A percentile compares a stretch with the other conserved stretches of the same genome.
These are phyloP conservation scores for Parachaetomium inaequale DNA, from an alignment of 495 filamentous ascomycete genomes.

Conservation along the genomic window DNA sequence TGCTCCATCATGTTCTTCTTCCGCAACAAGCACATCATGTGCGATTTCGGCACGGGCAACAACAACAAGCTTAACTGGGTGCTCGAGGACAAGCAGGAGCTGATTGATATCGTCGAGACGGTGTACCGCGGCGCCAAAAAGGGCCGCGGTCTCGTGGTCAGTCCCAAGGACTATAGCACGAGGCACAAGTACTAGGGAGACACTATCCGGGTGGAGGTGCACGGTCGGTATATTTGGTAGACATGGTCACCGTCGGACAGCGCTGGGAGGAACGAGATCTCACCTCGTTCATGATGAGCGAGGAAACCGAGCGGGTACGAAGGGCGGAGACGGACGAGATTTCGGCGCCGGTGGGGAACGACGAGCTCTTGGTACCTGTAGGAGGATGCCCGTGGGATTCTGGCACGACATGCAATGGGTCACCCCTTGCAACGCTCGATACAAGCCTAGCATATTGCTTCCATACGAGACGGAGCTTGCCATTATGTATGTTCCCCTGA, in stretches of 20 bases:
- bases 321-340: too few species aligned
- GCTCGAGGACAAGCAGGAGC: constrained; percentile 94
- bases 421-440: too few species aligned
- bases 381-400: too few species aligned
- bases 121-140: constrained; percentile 98
- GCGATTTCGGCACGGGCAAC: constrained; percentile 96
- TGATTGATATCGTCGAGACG: constrained; percentile 98
- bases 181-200: constrained; percentile 65
- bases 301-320: too few species aligned
- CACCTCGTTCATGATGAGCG: too few species aligned
- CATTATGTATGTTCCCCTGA: too few species aligned
- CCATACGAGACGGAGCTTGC: too few species aligned
- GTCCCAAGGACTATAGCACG: constrained; percentile 90
- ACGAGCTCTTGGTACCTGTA: too few species aligned
- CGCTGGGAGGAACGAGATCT: too few species aligned
- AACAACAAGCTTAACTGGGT: constrained; percentile 97
- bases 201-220: neutral
- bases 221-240: neutral
- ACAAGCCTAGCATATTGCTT: too few species aligned
- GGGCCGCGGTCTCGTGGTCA: constrained; percentile 90
- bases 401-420: too few species aligned
- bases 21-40: constrained; percentile 98
- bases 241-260: neutral
- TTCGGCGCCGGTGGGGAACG: too few species aligned
- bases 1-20: constrained; percentile 81